A percentile compares a stretch with the other conserved stretches of the same genome.
Evolutionary conservation across 2,329 filamentous ascomycete genomes (phyloP).

Genomic region (Sporothrix brunneoviolacea): DNA sequence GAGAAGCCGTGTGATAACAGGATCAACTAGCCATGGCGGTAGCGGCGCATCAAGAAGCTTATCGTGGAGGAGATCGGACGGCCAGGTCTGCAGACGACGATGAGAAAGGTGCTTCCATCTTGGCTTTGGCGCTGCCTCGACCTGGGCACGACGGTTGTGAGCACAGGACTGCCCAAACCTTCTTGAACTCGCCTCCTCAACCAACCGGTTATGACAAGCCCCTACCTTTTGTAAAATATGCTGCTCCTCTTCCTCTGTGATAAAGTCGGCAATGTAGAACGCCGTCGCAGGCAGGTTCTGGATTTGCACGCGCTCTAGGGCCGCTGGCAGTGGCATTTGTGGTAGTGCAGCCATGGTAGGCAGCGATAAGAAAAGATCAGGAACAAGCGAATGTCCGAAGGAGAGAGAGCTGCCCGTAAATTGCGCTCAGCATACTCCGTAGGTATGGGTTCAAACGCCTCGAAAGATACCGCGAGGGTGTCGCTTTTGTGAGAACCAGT

Average conservation of each 20-base stretch:
- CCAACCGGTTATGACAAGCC: neutral
- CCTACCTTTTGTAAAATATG: constrained; percentile 63
- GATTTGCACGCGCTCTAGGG: constrained; percentile 48
- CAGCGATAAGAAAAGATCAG: neutral
- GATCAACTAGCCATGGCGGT: constrained; percentile 66
- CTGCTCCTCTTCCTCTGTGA: constrained; percentile 67
- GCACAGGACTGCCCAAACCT: neutral
- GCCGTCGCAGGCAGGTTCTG: constrained; percentile 53
- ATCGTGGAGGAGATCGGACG: constrained; percentile 72
- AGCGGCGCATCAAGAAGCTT: constrained; percentile 68
- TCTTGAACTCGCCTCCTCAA: neutral
- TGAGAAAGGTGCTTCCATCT: constrained; percentile 85
- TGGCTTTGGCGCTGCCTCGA: constrained; percentile 60
- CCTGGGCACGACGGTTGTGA: constrained; percentile 26
- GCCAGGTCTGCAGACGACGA: constrained; percentile 85
- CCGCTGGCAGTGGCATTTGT: constrained; percentile 33
- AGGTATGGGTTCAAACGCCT: too few relatives aligned
- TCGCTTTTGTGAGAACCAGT: too few relatives aligned
- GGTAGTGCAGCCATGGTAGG: constrained; percentile 7
- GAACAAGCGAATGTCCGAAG: too few relatives aligned
- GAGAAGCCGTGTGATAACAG: constrained; percentile 57
- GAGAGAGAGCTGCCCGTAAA: too few relatives aligned
- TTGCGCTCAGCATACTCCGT: too few relatives aligned
- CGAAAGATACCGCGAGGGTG: too few relatives aligned
- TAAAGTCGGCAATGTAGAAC: constrained; percentile 84